phyloP scores from a whole-genome alignment of 345 rosid species.

The Carallia brachiata region DNA sequence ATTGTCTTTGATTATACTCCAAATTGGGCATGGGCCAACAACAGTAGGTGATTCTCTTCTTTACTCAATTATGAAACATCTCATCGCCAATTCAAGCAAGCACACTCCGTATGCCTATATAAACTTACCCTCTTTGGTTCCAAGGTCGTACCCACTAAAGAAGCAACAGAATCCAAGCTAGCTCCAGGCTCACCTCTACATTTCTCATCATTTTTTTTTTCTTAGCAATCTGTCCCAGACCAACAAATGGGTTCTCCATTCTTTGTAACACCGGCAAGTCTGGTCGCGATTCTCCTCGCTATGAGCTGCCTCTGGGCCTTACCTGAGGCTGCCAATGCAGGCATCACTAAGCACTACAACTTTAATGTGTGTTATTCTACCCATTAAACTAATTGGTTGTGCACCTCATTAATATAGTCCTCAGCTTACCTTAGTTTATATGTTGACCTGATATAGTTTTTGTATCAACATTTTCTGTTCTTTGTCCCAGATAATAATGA shows the following conservation, averaged over 20 bases:
- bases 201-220: not conserved
- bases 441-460: not conserved
- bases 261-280: conserved; percentile 9
- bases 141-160: too few relatives aligned
- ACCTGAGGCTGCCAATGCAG: conserved; percentile 39
- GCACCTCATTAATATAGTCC: not conserved
- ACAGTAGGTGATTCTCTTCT: conserved; percentile 26
- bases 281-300: conserved; percentile 23
- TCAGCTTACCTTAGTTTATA: not conserved
- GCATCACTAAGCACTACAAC: conserved; percentile 68
- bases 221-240: not conserved
- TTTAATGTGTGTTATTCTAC: conserved; percentile 42
- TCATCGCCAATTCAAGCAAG: conserved; percentile 24
- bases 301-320: conserved; percentile 24
- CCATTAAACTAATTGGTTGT: not conserved
- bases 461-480: too few relatives aligned
- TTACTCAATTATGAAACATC: conserved; percentile 5
- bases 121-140: not conserved
- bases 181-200: not conserved
- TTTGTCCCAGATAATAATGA: conserved; percentile 34
- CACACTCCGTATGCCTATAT: conserved; percentile 18
- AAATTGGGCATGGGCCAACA: conserved; percentile 30
- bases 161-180: not conserved
- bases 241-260: conserved; percentile 20
- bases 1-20: conserved; percentile 44